Evolutionary conservation across 2,329 filamentous ascomycete species (phyloP).

Genomic region (Orbilia ellipsospora): DNA sequence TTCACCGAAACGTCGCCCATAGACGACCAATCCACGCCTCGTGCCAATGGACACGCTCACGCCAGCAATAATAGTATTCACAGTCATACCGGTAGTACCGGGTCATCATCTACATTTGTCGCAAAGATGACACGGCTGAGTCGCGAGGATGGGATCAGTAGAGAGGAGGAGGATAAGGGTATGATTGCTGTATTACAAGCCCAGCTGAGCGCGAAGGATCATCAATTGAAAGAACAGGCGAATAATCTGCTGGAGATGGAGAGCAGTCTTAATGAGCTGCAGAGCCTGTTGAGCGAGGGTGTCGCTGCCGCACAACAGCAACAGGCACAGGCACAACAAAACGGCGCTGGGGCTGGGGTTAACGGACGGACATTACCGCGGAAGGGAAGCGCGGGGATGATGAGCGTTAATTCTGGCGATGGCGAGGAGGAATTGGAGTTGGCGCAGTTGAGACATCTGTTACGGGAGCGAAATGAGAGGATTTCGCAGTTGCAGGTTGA

Average conservation of each 20-base stretch:
- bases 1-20: slow-evolving; percentile 38
- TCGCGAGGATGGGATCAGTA: slow-evolving; percentile 57
- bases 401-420: slow-evolving; percentile 66
- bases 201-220: slow-evolving; percentile 84
- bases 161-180: slow-evolving; percentile 67
- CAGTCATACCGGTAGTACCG: slow-evolving; percentile 12
- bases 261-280: slow-evolving; percentile 81
- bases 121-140: slow-evolving; percentile 59
- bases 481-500: slow-evolving; percentile 92
- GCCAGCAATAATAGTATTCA: background rate
- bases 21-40: slow-evolving; percentile 31
- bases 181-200: slow-evolving; percentile 78
- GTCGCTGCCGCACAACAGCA: slow-evolving; percentile 62
- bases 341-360: slow-evolving; percentile 32
- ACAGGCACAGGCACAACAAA: slow-evolving; percentile 60
- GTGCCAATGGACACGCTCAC: slow-evolving; percentile 13
- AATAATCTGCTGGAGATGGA: slow-evolving; percentile 89
- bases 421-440: slow-evolving; percentile 69
- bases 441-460: slow-evolving; percentile 78
- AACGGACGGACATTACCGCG: slow-evolving; percentile 16
- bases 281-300: slow-evolving; percentile 70
- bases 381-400: slow-evolving; percentile 27
- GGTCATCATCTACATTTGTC: slow-evolving; percentile 1
- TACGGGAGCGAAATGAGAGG: slow-evolving; percentile 96
- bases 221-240: slow-evolving; percentile 88